phyloP scores from a whole-genome alignment of 2,329 filamentous ascomycete genomes.

The Cytospora mali region DNA sequence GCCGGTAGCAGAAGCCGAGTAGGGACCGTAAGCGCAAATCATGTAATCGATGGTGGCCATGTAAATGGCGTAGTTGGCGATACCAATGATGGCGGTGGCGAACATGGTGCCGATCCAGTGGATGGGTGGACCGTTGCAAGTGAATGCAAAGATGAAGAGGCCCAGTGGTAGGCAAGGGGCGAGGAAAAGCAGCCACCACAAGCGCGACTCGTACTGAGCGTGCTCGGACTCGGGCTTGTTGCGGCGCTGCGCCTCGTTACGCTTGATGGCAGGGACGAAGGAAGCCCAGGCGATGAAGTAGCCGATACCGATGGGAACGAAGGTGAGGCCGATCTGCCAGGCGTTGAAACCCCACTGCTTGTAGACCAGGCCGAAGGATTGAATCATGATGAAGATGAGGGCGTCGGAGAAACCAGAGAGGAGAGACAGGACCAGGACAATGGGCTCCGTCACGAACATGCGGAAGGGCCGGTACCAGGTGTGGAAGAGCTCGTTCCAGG shows the following conservation, averaged over 20 bases:
- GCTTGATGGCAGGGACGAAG: constrained; percentile 60
- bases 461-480: constrained; percentile 68
- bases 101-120: constrained; percentile 71
- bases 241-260: constrained; percentile 53
- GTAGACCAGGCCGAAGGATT: constrained; percentile 71
- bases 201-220: constrained; percentile 70
- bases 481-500: constrained; percentile 55
- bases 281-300: constrained; percentile 64
- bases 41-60: constrained; percentile 80
- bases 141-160: constrained; percentile 71
- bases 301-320: constrained; percentile 68
- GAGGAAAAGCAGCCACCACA: constrained; percentile 66
- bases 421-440: constrained; percentile 70
- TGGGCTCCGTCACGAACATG: constrained; percentile 76
- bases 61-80: constrained; percentile 70
- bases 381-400: constrained; percentile 77
- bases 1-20: constrained; percentile 73
- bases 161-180: constrained; percentile 66
- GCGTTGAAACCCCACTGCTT: constrained; percentile 65
- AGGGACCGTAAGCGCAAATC: constrained; percentile 73
- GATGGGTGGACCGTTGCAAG: constrained; percentile 62
- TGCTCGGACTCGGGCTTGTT: constrained; percentile 56
- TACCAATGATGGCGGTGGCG: constrained; percentile 66
- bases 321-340: constrained; percentile 59
- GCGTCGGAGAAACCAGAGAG: constrained; percentile 74